Evolutionary conservation across 164 flowering plant genomes (phyloP).

Genomic region (Nymphaea colorata): DNA sequence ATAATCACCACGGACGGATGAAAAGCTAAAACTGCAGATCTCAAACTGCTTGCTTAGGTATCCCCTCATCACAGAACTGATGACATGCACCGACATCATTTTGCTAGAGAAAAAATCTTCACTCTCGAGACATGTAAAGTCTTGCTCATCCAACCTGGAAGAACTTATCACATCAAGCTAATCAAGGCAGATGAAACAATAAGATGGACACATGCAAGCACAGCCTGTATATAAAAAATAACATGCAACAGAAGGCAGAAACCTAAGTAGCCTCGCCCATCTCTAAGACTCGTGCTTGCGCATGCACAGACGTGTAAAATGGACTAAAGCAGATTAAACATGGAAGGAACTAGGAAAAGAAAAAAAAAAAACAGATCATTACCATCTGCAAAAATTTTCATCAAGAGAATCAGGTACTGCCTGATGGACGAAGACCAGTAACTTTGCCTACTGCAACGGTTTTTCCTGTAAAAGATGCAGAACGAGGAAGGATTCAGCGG

Average conservation of each 20-base stretch:
- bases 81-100: neutral
- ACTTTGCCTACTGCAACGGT: slow-evolving; percentile 88
- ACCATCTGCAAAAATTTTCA: neutral
- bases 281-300: too few relatives aligned
- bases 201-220: too few relatives aligned
- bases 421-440: slow-evolving; percentile 26
- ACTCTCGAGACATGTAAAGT: neutral
- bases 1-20: too few relatives aligned
- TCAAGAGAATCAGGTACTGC: slow-evolving; percentile 9
- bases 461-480: slow-evolving; percentile 39
- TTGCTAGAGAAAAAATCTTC: neutral
- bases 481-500: neutral
- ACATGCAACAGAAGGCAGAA: too few relatives aligned
- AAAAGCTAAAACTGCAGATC: neutral
- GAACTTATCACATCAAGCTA: neutral
- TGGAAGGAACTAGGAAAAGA: neutral
- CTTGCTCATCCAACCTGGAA: neutral
- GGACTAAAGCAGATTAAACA: neutral
- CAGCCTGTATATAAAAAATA: too few relatives aligned
- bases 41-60: neutral
- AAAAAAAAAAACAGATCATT: neutral
- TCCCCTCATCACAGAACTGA: neutral
- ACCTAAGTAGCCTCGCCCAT: too few relatives aligned
- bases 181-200: too few relatives aligned
- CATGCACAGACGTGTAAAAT: too few relatives aligned